Evolutionary conservation across 331 rosid species (phyloP), one percentile per base, ranked within the genome.

Genomic region (Quercus lobata): DNA sequence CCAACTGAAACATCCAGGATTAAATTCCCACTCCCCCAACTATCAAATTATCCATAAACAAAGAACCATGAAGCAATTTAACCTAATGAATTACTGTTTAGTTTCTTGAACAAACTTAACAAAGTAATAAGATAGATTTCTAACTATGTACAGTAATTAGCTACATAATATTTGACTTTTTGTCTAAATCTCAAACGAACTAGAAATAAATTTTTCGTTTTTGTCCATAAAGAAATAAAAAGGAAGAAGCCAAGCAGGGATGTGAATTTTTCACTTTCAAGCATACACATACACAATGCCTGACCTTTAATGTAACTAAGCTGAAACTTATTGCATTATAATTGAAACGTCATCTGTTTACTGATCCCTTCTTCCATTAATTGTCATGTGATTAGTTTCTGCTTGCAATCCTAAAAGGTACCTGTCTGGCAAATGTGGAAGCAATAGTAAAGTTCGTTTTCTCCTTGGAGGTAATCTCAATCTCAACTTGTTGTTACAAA

Each of bases 401-500:
- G 66, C 24, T 0, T 92, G 97, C 88, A 75, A 12, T 22, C 57
- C 74, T 52, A 12, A 83, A 79, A 80, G 54, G 34, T 76, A 78
- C 74, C 18, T 85, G 83, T 77, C 90, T 77, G 85, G 87, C 5
- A 75, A 57, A 69, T 95, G 96, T 76, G 78, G 91, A 57, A 76
- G 78, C 78, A 65, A 74, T 76, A 52, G 57, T 69, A 90, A 77
- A 89, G 83, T 88, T 44, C 79, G 84, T 72, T 69, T 78, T 80
- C 86, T 95, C 76, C 71, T 85, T 69, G 92, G 86, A 84, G 99
- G 99, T 92, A 89, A 76, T 32, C 34, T 66, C 78, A 70, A 17
- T 61, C 8, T 79, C 24, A 41, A 41, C 46, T 41, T 1, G 12
- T 8, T 3, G 0, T 41, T 41, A 41, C 46, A 41, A 41, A 41